These are phyloP conservation scores for Hericium rajendrae DNA, from an alignment of 768 basidiomycete species.

Conservation along the genomic window DNA sequence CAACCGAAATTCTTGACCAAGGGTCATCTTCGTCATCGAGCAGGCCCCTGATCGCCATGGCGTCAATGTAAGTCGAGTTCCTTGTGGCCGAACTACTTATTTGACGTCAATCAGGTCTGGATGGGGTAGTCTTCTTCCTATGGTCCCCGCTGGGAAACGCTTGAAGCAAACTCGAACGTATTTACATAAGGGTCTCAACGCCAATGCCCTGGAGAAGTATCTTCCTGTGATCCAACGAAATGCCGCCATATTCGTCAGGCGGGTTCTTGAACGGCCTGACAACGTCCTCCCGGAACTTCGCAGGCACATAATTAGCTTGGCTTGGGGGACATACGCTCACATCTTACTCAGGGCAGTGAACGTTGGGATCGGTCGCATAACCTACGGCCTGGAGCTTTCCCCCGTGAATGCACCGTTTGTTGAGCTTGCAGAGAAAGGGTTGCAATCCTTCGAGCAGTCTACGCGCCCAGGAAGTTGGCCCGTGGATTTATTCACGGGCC, in stretches of 20 bases:
- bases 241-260: not conserved
- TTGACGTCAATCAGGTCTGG: not conserved
- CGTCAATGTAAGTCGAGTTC: not conserved
- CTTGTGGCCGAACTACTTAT: not conserved
- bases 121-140: not conserved
- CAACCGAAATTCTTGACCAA: not conserved
- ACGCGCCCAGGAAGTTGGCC: not conserved
- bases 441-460: not conserved
- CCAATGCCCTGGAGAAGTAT: not conserved
- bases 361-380: not conserved
- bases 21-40: not conserved
- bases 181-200: not conserved
- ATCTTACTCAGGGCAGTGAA: not conserved
- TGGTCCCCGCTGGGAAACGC: not conserved
- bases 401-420: not conserved
- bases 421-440: not conserved
- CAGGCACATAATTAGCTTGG: not conserved
- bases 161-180: not conserved
- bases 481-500: not conserved
- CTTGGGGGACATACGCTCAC: not conserved
- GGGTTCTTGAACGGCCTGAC: not conserved
- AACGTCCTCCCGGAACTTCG: not conserved
- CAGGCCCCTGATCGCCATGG: not conserved
- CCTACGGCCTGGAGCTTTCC: not conserved
- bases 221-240: not conserved